Conservation (phyloP, 768 basidiomycete species). For the Russula sp. region DNA sequence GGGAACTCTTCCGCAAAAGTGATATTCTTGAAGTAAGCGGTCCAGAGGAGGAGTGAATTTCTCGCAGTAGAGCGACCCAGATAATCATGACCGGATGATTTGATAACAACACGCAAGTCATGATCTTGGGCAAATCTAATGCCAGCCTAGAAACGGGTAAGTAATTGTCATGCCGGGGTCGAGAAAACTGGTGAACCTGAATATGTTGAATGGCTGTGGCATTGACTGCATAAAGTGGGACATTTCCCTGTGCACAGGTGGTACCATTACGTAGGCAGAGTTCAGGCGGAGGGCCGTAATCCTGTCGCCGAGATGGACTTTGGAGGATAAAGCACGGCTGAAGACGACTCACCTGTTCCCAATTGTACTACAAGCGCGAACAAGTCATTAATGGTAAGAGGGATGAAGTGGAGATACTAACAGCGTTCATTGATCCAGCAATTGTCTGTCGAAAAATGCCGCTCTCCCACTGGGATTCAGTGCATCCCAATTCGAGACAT, state of each 20-base stretch:
- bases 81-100: too few species aligned
- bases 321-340: too few species aligned
- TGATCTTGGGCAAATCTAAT: too few species aligned
- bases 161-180: too few species aligned
- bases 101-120: too few species aligned
- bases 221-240: constrained; percentile 22
- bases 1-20: too few species aligned
- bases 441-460: constrained; percentile 11
- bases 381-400: background rate
- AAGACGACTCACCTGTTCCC: constrained; percentile 1
- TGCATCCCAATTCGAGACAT: constrained; percentile 12
- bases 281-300: constrained; percentile 6
- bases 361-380: too few species aligned
- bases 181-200: too few species aligned
- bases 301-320: background rate
- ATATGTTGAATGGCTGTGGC: constrained; percentile 2
- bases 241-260: constrained; percentile 16
- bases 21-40: too few species aligned
- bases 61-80: too few species aligned
- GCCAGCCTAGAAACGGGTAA: too few species aligned
- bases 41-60: too few species aligned
- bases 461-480: constrained; percentile 19
- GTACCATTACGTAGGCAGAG: constrained; percentile 17
- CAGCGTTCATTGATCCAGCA: constrained; percentile 2
- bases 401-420: constrained; percentile 1